Evolutionary conservation across 139 green algal genomes (phyloP).

Genomic region (Bryopsis sp.): DNA sequence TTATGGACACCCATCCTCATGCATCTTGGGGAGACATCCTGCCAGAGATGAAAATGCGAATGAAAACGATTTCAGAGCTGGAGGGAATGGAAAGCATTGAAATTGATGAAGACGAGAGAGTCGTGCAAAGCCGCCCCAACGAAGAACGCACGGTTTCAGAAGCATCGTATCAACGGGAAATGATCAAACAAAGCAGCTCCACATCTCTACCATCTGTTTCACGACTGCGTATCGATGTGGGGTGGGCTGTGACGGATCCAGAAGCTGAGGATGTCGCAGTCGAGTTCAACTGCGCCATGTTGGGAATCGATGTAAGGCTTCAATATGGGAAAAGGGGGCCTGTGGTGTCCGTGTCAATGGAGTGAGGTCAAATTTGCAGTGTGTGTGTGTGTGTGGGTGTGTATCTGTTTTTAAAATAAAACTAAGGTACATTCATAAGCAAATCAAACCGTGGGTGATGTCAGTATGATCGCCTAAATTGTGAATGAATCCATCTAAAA

Average conservation of each 20-base stretch:
- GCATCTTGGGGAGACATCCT: background rate
- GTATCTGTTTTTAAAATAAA: too few relatives aligned
- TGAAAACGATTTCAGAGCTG: background rate
- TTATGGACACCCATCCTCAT: background rate
- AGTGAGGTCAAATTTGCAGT: too few relatives aligned
- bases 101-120: background rate
- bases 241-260: background rate
- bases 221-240: background rate
- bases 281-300: background rate
- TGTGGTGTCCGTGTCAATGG: too few relatives aligned
- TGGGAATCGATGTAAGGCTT: background rate
- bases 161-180: background rate
- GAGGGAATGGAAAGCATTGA: background rate
- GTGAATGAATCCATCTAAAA: too few relatives aligned
- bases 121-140: background rate
- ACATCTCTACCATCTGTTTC: background rate
- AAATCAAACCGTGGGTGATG: too few relatives aligned
- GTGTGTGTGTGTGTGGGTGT: too few relatives aligned
- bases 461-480: too few relatives aligned
- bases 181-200: background rate
- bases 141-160: background rate
- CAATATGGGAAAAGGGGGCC: too few relatives aligned
- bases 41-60: background rate
- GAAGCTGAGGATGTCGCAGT: background rate
- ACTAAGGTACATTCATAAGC: too few relatives aligned